Evolutionary conservation across 257 asterid genomes (phyloP), one percentile per base, ranked within the genome.

Genomic region (Eustoma russellianum): DNA sequence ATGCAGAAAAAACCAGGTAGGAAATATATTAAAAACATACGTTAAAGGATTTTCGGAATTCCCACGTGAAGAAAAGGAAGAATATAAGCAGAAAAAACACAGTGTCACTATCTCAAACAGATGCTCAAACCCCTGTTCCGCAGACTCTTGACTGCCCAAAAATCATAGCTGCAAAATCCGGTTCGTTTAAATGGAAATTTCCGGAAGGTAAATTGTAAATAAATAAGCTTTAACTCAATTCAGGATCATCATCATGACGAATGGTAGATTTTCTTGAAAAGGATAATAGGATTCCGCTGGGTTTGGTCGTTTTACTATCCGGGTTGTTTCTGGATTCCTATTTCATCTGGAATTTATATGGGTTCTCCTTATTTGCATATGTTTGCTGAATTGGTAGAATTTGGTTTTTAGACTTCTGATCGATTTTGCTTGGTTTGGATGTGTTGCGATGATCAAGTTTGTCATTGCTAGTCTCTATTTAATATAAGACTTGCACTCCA

Each of bases 81-180:
- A 45, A 17, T 17, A 46, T 30, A 33, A 47, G 46, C 19, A 59
- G 55, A 67, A 33, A 67, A 48, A 54, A 40, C 61, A 75, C 56
- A 64, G 59, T 73, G 70, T 81, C 68, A 57, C 11, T 49, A 50
- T 74, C 78, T 66, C 58, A 77, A 63, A 79, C 79, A 55, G 65
- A 80, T 80, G 86, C 80, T 79, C 74, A 63, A 60, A 65, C 84
- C 79, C 83, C 79, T 69, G 61, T 69, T 66, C 58, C 53, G 52
- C 6, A 34, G 19, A 41, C 70, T 62, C 74, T 70, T 79, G 79
- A 77, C 74, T 83, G 78, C 79, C 59, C 46, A 17, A 48, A 66
- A 72, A 66, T 45, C 70, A 62, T 67, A 66, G 67, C 82, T 70
- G 30, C 30, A 74, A 70, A 73, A 73, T 71, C 83, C 49, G 97